Evolutionary conservation across 257 asterid species (phyloP).

Genomic region (Linderniella brevidens): DNA sequence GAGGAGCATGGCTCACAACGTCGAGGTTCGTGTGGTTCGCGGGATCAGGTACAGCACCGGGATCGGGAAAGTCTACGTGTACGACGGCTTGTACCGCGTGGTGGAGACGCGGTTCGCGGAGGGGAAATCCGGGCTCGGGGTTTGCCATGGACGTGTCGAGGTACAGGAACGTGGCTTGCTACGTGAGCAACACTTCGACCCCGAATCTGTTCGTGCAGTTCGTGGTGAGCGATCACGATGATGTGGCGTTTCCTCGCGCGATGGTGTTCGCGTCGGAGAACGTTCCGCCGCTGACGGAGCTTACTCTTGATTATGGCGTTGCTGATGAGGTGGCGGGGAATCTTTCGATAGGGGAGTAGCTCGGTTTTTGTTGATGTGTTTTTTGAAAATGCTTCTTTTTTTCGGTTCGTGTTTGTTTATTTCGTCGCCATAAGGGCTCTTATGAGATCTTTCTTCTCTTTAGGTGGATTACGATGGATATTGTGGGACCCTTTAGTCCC

Average conservation of each 20-base stretch:
- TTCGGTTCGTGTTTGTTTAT: neutral
- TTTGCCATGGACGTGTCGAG: slow-evolving; percentile 77
- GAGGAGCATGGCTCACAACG: slow-evolving; percentile 65
- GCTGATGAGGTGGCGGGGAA: slow-evolving; percentile 63
- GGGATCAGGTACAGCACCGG: slow-evolving; percentile 69
- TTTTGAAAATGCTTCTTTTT: neutral
- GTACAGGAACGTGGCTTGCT: slow-evolving; percentile 82
- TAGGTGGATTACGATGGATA: too few species aligned
- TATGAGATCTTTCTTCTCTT: too few species aligned
- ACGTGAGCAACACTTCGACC: slow-evolving; percentile 61
- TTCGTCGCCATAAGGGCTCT: neutral
- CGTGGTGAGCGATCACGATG: slow-evolving; percentile 67
- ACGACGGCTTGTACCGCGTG: slow-evolving; percentile 64
- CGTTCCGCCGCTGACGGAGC: slow-evolving; percentile 78
- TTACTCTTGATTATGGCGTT: slow-evolving; percentile 75
- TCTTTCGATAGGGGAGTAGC: slow-evolving; percentile 57
- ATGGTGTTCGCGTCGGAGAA: slow-evolving; percentile 88
- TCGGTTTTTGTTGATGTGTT: neutral
- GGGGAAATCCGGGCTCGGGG: slow-evolving; percentile 79
- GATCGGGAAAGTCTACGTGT: slow-evolving; percentile 65
- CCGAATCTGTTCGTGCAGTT: slow-evolving; percentile 75
- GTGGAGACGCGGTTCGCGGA: slow-evolving; percentile 56
- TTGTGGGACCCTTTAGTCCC: too few species aligned
- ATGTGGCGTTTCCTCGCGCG: slow-evolving; percentile 60
- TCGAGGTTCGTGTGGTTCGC: slow-evolving; percentile 78